These are phyloP conservation scores for Tulasnella sp. DNA, from an alignment of 768 basidiomycete genomes.

Conservation along the genomic window DNA sequence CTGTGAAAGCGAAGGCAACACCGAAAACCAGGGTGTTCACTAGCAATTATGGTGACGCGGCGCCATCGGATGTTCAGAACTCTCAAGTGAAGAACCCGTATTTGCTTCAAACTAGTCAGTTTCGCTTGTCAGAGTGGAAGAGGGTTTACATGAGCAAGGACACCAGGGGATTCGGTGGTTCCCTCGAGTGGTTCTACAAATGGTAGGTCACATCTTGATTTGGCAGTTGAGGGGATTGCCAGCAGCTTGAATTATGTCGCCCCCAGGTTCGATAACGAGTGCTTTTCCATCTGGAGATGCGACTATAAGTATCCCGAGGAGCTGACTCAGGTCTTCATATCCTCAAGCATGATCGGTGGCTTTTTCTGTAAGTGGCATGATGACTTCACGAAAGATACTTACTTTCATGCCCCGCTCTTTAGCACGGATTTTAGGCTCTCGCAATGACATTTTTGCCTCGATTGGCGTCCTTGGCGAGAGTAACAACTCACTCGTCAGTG, in stretches of 20 bases:
- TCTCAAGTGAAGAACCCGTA: conserved; percentile 99
- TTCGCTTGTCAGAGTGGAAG: conserved; percentile 92
- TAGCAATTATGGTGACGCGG: no score
- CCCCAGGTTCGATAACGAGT: conserved; percentile 76
- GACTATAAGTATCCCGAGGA: conserved; percentile 98
- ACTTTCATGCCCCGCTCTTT: no score
- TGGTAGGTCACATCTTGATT: conserved; percentile 45
- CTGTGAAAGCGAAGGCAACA: no score
- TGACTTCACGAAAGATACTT: neutral
- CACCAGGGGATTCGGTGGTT: conserved; percentile 67
- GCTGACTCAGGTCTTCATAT: conserved; percentile 89
- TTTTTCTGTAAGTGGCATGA: conserved; percentile 53
- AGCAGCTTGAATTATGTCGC: neutral
- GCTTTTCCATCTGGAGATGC: conserved; percentile 73
- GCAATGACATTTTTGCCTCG: no score
- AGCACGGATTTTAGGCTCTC: no score
- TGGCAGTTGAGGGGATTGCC: neutral
- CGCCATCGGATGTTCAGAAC: no score
- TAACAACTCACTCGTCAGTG: conserved; percentile 72
- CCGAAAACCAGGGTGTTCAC: no score
- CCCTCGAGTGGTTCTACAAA: conserved; percentile 94
- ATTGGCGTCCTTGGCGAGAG: conserved; percentile 76
- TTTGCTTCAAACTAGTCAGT: conserved; percentile 71
- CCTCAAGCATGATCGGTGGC: conserved; percentile 83
- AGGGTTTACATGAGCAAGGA: conserved; percentile 96